Base-by-base conservation (phyloP, 208 protist genomes). In the Leptomonas pyrrhocoris region DNA sequence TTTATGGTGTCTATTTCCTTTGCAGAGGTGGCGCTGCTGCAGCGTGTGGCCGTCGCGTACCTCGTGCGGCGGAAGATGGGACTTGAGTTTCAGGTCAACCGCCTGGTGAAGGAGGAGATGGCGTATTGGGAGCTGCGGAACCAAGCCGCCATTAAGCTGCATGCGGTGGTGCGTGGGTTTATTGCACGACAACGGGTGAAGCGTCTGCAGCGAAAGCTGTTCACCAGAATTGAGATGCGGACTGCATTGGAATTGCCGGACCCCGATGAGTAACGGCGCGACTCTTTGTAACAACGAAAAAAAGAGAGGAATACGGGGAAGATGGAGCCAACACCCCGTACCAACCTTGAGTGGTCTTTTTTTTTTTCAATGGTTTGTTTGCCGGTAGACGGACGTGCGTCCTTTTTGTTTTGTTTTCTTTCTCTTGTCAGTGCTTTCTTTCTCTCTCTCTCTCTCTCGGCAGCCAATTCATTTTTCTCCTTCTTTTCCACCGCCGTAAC, bases 131-230 rank as follows among this genome's bases (percentile, higher is more conserved):
- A 83, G 63, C 50, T 62, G 68, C 72, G 84, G 2, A 80, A 85
- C 58, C 25, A 36, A 15, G 53, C 62, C 6, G 79, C 84, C 11
- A 70, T 89, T 19, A 55, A 73, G 11, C 72, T 89, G 62, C 84
- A 85, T 58, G 63, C 74, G 38, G 68, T 85, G n/a, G 67, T 80
- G 55, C 72, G 84, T 18, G 79, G 80, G 25, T 89, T 85, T 57
- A 73, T 81, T 8, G 77, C 74, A 7, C 71, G 84, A 3, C 84
- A 89, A 57, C 57, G 73, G 34, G 76, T 62, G 34, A 80, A 79
- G 51, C 67, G 74, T 15, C 31, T 78, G 31, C 77, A 89, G 74
- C 73, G 84, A 7, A 80, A 80, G 62, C 48, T 89, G 31, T 63
- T 70, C 57, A 80, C 79, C 11, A 67, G 77, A 21, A 31, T 85